Evolutionary conservation across 495 filamentous ascomycete species (phyloP), one percentile per base, ranked within the genome.

Genomic region (Hypoxylon fuscum): DNA sequence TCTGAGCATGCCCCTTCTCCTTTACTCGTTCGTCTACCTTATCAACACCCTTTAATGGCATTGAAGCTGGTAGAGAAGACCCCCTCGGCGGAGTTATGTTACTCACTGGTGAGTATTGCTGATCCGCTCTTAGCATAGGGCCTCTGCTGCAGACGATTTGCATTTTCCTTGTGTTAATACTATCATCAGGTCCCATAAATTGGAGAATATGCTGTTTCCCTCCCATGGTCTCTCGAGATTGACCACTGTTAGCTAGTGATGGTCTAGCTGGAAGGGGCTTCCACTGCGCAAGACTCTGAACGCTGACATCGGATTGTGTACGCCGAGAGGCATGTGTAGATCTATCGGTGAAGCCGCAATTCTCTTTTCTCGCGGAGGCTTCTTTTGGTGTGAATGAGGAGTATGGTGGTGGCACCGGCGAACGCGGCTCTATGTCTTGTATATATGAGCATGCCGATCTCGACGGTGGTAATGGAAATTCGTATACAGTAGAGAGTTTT

Each of bases 201-300:
- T 44, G 35, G 38, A 20, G 37, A 7, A 55, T 15, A 3, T 15
- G 32, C 21, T 53, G 46, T 22, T 49, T 58, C 34, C 27, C 3
- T 22, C 35, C 3, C 31, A 22, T 15, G 34, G 37, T 7, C 31
- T 29, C 0, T 42, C n/a, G n/a, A n/a, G 21, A 2, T 32, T 43
- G n/a, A 31, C 20, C 5, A 42, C 41, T 21, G 12, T n/a, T n/a
- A n/a, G n/a, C n/a, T n/a, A n/a, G 17, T 3, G 41, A 11, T 12
- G 45, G 61, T 22, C 15, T 54, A 11, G 47, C 37, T 4, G 61
- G 61, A 3, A 64, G 48, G 9, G 61, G 61, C n/a, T 64, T 64
- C 15, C 14, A 37, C 21, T 64, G 42, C 25, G 22, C 15, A 7
- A 22, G 1, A 12, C 17, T 15, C 12, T 40, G 48, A 10, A 31